Conservation (phyloP, 139 green algal genomes). For the Coelastrella sp. region DNA sequence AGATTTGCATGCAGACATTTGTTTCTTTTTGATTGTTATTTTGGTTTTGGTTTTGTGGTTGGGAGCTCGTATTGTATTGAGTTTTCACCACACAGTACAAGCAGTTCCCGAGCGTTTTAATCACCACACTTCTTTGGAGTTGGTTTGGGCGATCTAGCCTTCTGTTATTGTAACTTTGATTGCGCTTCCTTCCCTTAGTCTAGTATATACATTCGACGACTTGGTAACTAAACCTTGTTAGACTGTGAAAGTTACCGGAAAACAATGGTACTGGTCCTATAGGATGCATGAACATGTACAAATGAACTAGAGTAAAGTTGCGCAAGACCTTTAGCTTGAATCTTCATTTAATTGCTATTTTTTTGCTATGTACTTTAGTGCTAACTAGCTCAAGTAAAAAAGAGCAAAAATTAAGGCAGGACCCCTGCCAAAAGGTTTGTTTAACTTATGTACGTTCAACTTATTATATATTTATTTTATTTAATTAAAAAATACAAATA, state of each 20-base stretch:
- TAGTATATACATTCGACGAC: conserved; percentile 26
- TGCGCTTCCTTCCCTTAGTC: conserved; percentile 7
- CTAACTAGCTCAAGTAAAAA: no score
- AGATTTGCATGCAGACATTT: conserved; percentile 26
- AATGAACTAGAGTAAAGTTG: background rate
- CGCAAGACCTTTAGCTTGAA: no score
- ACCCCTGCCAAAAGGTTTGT: no score
- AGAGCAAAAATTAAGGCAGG: no score
- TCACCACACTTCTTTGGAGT: conserved; percentile 30
- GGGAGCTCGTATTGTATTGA: conserved; percentile 27
- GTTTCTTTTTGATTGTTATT: conserved; percentile 33
- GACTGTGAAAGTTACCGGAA: conserved; percentile 14
- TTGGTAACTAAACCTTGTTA: conserved; percentile 17
- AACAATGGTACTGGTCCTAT: conserved; percentile 20
- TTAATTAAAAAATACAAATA: no score
- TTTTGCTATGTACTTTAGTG: no score
- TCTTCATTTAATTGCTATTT: no score
- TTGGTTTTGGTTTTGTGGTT: conserved; percentile 43
- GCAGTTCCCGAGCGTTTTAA: conserved; percentile 38
- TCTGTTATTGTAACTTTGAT: conserved; percentile 37
- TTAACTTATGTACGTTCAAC: no score
- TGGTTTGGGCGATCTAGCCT: conserved; percentile 32
- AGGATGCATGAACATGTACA: background rate
- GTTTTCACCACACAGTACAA: conserved; percentile 36
- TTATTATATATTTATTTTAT: no score